phyloP scores from a whole-genome alignment of 164 flowering plant genomes.

The Houttuynia cordata region DNA sequence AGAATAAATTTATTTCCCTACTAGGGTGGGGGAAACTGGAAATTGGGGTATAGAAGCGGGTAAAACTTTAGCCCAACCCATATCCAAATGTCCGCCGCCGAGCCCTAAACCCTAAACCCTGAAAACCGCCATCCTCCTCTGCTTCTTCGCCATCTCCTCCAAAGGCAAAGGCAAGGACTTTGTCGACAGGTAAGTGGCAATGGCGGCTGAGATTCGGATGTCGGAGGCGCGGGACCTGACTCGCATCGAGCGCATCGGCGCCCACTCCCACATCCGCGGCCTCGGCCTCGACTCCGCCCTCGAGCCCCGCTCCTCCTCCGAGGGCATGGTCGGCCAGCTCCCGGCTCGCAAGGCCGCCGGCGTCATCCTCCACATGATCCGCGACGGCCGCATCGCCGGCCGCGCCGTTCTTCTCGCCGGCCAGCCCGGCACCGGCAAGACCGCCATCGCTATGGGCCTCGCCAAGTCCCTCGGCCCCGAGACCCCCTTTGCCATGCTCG shows the following conservation, averaged over 20 bases:
- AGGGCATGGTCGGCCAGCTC: conserved; percentile 90
- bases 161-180: too few species aligned
- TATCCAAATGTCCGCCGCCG: too few species aligned
- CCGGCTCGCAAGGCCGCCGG: conserved; percentile 91
- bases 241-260: conserved; percentile 88
- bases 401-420: conserved; percentile 82
- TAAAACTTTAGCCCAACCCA: too few species aligned
- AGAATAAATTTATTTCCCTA: too few species aligned
- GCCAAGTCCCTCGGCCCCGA: conserved; percentile 82
- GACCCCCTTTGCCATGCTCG: conserved; percentile 87
- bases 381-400: conserved; percentile 85
- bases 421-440: conserved; percentile 92
- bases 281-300: conserved; percentile 87
- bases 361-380: conserved; percentile 82
- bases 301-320: conserved; percentile 65
- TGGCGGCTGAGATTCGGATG: conserved; percentile 71
- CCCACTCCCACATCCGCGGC: conserved; percentile 97
- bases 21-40: too few species aligned
- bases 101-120: too few species aligned
- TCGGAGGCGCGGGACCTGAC: conserved; percentile 80
- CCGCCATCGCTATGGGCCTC: conserved; percentile 95
- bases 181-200: conserved; percentile 45
- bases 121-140: too few species aligned
- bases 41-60: too few species aligned
- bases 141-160: too few species aligned